Evolutionary conservation across 331 rosid species (phyloP), one percentile per base, ranked within the genome.

Genomic region (Malus hybrid): DNA sequence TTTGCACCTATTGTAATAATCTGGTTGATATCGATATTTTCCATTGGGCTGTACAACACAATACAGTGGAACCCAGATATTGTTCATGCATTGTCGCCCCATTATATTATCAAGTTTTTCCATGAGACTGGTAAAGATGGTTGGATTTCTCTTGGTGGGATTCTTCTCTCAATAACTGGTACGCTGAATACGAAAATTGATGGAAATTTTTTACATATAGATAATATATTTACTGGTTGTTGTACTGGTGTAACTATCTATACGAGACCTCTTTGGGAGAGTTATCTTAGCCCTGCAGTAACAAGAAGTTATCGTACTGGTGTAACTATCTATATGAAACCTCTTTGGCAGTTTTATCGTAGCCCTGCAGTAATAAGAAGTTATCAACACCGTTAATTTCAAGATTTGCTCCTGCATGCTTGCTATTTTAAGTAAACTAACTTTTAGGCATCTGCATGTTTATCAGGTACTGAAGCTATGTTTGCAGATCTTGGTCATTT

Each of bases 401-500:
- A 16, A 74, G 28, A 52, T 66, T 2, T 5, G n/a, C 34, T 29
- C 72, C 5, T 50, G 30, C 36, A 33, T 56, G 53, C 19, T 16
- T 48, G 20, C 53, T 72, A 15, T 10, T 10, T 70, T 5, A 55
- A 57, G 19, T 32, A 52, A 70, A 22, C 42, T 72, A 32, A 66
- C 30, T 4, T 32, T 52, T 56, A 56, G 24, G 26, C 68, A 29
- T 71, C 78, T 80, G 74, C 58, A 18, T 63, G 69, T 67, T 71
- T 78, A 20, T 75, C 86, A 93, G 98, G 98, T 78, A 86, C 98
- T 50, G 98, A 93, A 80, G 98, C 98, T 28, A 93, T 90, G 98
- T 93, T 86, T 84, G 98, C 98, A 18, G 98, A 90, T 86, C 93
- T 93, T 73, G 97, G 97, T 72, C 98, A 91, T 85, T 93, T 93